These are phyloP conservation scores for Hanseniaspora taiwanica DNA, from an alignment of 805 yeast species.

Conservation along the genomic window DNA sequence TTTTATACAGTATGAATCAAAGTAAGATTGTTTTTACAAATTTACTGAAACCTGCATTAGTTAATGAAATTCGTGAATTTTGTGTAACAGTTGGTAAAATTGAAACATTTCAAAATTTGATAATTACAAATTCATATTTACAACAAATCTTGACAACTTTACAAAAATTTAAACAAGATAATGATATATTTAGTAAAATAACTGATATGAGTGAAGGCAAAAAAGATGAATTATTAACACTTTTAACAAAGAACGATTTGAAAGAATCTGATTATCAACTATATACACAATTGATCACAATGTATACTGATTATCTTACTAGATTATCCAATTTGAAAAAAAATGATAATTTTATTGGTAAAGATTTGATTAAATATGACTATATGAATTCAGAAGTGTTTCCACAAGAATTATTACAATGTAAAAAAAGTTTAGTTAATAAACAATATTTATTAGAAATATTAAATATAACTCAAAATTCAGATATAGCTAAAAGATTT, in stretches of 20 bases:
- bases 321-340: constrained; percentile 13
- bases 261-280: constrained; percentile 10
- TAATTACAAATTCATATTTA: background rate
- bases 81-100: background rate
- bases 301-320: constrained; percentile 20
- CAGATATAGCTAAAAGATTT: background rate
- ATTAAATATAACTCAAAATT: background rate
- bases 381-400: background rate
- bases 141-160: background rate
- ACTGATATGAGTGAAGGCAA: too few relatives aligned
- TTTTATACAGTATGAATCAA: background rate
- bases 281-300: constrained; percentile 17
- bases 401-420: background rate
- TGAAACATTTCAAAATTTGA: background rate
- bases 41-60: background rate
- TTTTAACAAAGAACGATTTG: too few relatives aligned
- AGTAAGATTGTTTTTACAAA: background rate
- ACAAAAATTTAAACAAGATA: background rate
- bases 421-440: background rate
- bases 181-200: background rate
- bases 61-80: background rate
- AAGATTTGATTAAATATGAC: background rate
- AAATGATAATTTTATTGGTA: constrained; percentile 4
- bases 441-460: background rate
- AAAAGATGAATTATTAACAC: too few relatives aligned